phyloP scores from a whole-genome alignment of 164 flowering plant genomes.

The Litsea cubeba region DNA sequence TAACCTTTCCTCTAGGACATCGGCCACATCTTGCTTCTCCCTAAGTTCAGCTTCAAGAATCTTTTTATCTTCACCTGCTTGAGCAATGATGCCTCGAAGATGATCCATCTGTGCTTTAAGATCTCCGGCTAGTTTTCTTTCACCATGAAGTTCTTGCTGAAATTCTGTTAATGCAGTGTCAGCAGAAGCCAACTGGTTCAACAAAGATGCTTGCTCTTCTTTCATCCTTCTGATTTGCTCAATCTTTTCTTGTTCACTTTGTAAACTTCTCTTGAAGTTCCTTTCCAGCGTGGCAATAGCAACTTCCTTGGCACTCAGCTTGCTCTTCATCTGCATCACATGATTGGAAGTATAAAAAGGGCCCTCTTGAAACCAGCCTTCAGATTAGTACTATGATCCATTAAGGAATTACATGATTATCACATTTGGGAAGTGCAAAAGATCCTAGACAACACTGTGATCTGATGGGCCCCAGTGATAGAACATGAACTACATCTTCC shows the following conservation, averaged over 20 bases:
- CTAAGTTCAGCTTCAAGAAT: conserved; percentile 47
- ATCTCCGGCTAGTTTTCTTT: conserved; percentile 45
- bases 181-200: conserved; percentile 32
- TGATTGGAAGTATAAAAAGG: background rate
- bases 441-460: no score
- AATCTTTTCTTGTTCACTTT: conserved; percentile 28
- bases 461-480: no score
- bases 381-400: background rate
- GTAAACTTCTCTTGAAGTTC: conserved; percentile 28
- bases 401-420: background rate
- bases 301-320: conserved; percentile 49
- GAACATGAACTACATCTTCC: no score
- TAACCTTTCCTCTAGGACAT: conserved; percentile 49
- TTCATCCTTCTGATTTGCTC: conserved; percentile 25
- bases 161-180: conserved; percentile 42
- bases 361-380: background rate
- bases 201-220: conserved; percentile 35
- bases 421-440: background rate
- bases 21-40: conserved; percentile 46
- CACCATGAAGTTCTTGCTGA: conserved; percentile 51
- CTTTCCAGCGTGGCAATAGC: conserved; percentile 28
- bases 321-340: conserved; percentile 48
- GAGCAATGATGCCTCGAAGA: conserved; percentile 35
- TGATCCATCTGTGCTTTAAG: conserved; percentile 37
- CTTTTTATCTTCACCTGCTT: conserved; percentile 43